A percentile compares a stretch with the other conserved stretches of the same genome.
Evolutionary conservation across 345 rosid genomes (phyloP).

Genomic region (Dimocarpus longan): DNA sequence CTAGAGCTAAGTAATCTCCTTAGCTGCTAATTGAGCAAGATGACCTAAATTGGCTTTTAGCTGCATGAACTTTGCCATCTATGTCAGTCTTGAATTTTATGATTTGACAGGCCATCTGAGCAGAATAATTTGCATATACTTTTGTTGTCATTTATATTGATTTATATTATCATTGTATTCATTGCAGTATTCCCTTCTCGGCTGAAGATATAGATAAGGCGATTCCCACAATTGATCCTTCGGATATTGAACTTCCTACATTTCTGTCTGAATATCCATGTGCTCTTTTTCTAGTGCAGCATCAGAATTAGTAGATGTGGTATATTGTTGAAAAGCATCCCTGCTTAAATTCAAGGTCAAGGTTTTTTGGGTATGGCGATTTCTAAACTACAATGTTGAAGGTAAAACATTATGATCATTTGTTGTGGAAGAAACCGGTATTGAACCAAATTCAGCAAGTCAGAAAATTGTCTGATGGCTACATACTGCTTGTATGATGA

Average conservation of each 20-base stretch:
- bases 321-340: background rate
- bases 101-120: background rate
- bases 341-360: background rate
- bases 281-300: constrained; percentile 59
- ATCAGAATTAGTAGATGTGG: constrained; percentile 20
- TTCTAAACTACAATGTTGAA: background rate
- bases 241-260: constrained; percentile 57
- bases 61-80: background rate
- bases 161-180: background rate
- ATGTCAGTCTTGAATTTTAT: background rate
- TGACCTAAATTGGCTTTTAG: background rate
- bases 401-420: background rate
- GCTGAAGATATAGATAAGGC: constrained; percentile 95
- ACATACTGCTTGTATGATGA: constrained; percentile 10
- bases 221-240: constrained; percentile 78
- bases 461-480: background rate
- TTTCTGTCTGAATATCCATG: constrained; percentile 63
- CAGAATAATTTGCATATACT: background rate
- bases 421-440: background rate
- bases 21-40: background rate
- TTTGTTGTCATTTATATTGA: background rate
- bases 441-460: background rate
- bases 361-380: background rate
- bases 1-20: background rate
- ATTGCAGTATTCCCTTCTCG: constrained; percentile 91